A percentile compares a stretch with the other conserved stretches of the same genome.
Conservation (phyloP, 306 rosid species). For the Vigna radiata region DNA sequence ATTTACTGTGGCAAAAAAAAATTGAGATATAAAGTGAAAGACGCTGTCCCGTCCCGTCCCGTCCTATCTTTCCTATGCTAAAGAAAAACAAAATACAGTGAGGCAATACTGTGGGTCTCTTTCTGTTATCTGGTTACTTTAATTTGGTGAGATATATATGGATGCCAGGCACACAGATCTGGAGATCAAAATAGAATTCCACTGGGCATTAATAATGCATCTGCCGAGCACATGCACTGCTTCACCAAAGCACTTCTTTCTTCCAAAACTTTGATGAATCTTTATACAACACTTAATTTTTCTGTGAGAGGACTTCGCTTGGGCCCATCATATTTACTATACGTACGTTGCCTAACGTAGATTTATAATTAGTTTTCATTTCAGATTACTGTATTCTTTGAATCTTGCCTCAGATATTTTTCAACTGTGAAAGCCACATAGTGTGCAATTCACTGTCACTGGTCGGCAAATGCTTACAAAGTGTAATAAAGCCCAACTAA, state of each 20-base stretch:
- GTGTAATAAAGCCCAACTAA: not conserved
- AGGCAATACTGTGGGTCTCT: not conserved
- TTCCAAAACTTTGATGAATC: constrained; percentile 23
- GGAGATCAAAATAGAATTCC: constrained; percentile 26
- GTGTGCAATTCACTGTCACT: not conserved
- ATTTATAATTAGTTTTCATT: constrained; percentile 24
- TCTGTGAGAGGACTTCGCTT: not conserved
- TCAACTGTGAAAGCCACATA: not conserved
- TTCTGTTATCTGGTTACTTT: not conserved
- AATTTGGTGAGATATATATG: constrained; percentile 22
- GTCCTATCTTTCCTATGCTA: too few relatives aligned
- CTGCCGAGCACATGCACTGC: constrained; percentile 65
- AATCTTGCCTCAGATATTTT: constrained; percentile 27
- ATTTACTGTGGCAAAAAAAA: not conserved
- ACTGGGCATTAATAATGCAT: constrained; percentile 57
- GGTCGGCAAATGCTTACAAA: not conserved
- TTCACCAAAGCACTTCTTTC: constrained; percentile 25
- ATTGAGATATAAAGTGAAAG: too few relatives aligned
- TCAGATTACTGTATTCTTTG: constrained; percentile 6
- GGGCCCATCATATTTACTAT: constrained; percentile 33
- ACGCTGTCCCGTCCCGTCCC: too few relatives aligned
- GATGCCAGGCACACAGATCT: constrained; percentile 42
- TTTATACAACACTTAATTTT: constrained; percentile 17
- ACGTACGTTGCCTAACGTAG: constrained; percentile 5
- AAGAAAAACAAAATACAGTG: not conserved